phyloP scores from a whole-genome alignment of 768 basidiomycete genomes.

The Trametes cingulata region DNA sequence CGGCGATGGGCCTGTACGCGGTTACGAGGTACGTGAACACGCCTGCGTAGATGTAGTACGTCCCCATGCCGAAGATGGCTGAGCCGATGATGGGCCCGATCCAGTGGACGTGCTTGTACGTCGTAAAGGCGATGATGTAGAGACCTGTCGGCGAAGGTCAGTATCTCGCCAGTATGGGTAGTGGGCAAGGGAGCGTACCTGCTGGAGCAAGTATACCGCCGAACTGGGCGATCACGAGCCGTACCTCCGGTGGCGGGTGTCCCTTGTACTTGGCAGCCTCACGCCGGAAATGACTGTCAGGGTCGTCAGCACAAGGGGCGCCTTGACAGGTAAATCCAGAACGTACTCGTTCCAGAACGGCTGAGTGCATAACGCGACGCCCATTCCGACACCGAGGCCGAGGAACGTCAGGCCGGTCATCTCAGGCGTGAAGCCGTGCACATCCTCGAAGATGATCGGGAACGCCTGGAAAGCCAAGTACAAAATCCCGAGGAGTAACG shows the following conservation, averaged over 20 bases:
- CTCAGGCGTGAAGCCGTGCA: constrained; percentile 57
- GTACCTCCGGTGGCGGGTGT: constrained; percentile 62
- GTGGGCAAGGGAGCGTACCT: constrained; percentile 13
- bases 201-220: constrained; percentile 68
- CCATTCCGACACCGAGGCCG: constrained; percentile 52
- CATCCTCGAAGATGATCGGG: constrained; percentile 49
- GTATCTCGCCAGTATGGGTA: constrained; percentile 6
- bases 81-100: constrained; percentile 48
- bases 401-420: constrained; percentile 49
- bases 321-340: no score
- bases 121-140: constrained; percentile 59
- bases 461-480: constrained; percentile 59
- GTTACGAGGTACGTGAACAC: constrained; percentile 63
- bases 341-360: constrained; percentile 47
- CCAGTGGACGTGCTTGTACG: constrained; percentile 48
- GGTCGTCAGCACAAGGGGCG: neutral
- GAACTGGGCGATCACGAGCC: constrained; percentile 64
- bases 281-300: constrained; percentile 32
- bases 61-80: constrained; percentile 53
- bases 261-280: constrained; percentile 43
- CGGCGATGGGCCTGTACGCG: constrained; percentile 51
- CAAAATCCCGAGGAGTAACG: constrained; percentile 44
- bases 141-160: constrained; percentile 36
- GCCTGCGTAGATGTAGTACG: constrained; percentile 65
- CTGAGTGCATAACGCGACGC: constrained; percentile 39